Conservation (phyloP, 306 rosid genomes). For the Ceratonia siliqua region DNA sequence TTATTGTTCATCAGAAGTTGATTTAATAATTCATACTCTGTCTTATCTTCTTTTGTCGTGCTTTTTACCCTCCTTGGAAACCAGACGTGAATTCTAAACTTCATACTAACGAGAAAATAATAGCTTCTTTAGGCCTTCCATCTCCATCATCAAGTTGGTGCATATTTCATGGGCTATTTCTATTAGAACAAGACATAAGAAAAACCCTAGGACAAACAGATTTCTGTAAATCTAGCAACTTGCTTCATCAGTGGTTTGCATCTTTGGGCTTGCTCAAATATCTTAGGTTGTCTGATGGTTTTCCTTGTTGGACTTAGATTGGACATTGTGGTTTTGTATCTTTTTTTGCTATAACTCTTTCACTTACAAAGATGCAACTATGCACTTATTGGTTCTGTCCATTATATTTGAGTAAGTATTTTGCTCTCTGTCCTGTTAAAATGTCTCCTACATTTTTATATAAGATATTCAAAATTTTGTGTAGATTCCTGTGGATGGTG, state of each 20-base stretch:
- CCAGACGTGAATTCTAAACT: neutral
- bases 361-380: neutral
- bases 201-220: neutral
- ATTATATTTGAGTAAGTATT: neutral
- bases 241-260: neutral
- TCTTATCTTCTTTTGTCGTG: slow-evolving; percentile 4
- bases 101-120: neutral
- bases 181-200: neutral
- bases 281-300: neutral
- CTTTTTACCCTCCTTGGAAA: neutral
- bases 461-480: slow-evolving; percentile 10
- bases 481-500: slow-evolving; percentile 98
- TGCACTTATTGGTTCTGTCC: neutral
- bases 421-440: neutral
- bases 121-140: neutral
- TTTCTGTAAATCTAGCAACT: neutral
- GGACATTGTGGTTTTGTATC: neutral
- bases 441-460: neutral
- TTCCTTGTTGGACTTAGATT: neutral
- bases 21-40: neutral
- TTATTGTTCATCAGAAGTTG: neutral
- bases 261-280: neutral
- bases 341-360: neutral
- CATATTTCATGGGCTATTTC: slow-evolving; percentile 11
- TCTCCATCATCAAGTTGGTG: slow-evolving; percentile 22